Evolutionary conservation across 2,329 filamentous ascomycete genomes (phyloP).

Genomic region (Hypoxylon sp.): DNA sequence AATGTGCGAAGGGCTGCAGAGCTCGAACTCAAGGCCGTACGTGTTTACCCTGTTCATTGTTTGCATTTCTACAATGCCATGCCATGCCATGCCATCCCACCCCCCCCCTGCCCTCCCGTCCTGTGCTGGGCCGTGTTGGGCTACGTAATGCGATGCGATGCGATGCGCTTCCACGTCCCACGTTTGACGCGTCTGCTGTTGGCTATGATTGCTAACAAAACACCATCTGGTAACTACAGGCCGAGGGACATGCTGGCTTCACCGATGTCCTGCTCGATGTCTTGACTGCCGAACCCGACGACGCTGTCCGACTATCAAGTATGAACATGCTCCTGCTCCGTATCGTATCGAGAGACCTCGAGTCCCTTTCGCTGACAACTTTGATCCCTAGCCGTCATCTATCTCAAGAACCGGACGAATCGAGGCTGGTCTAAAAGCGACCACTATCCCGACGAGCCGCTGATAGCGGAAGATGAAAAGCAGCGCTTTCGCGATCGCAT

Average conservation of each 20-base stretch:
- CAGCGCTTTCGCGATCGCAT: slow-evolving; percentile 87
- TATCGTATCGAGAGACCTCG: slow-evolving; percentile 11
- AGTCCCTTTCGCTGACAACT: slow-evolving; percentile 38
- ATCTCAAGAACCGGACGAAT: slow-evolving; percentile 97
- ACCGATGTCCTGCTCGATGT: slow-evolving; percentile 92
- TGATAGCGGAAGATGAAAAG: slow-evolving; percentile 92
- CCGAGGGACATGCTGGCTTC: slow-evolving; percentile 91
- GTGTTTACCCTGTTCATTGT: slow-evolving; percentile 55
- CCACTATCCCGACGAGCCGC: slow-evolving; percentile 78
- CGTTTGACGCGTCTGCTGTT: slow-evolving; percentile 32
- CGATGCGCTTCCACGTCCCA: slow-evolving; percentile 43
- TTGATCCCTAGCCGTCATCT: slow-evolving; percentile 82
- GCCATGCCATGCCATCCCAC: slow-evolving; percentile 20
- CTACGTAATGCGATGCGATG: slow-evolving; percentile 42
- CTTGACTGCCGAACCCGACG: slow-evolving; percentile 88
- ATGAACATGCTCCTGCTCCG: slow-evolving; percentile 72
- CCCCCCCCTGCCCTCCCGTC: slow-evolving; percentile 9
- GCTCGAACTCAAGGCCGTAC: slow-evolving; percentile 85
- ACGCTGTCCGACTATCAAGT: slow-evolving; percentile 90
- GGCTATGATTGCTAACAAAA: slow-evolving; percentile 38
- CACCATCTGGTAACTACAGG: slow-evolving; percentile 65
- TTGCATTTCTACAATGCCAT: slow-evolving; percentile 30
- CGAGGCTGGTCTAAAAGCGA: slow-evolving; percentile 89
- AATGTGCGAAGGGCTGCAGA: slow-evolving; percentile 83
- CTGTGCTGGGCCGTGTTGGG: slow-evolving; percentile 21